phyloP scores from a whole-genome alignment of 2,329 filamentous ascomycete species.

The Akanthomyces uredinophilus region DNA sequence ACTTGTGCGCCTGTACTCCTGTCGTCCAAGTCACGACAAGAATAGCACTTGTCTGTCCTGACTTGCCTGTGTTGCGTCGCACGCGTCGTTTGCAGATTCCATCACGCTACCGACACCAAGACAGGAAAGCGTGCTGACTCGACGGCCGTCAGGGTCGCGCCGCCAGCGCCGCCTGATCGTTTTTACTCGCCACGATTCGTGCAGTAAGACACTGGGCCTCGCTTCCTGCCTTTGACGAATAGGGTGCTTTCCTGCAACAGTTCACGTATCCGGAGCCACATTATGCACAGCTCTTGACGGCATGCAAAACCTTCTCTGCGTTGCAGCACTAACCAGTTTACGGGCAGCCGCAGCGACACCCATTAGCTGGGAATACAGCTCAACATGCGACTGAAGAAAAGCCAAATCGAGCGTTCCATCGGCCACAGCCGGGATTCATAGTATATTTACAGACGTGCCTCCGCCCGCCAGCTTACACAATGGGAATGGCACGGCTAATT shows the following conservation, averaged over 20 bases:
- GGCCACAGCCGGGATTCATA: not conserved
- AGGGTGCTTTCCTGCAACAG: slow-evolving; percentile 5
- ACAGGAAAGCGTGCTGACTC: not conserved
- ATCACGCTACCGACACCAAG: not conserved
- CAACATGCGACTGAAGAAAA: not conserved
- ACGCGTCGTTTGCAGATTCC: not conserved
- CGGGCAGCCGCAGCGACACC: not conserved
- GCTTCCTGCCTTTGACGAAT: not conserved
- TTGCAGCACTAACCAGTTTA: not conserved
- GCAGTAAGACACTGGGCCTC: not conserved
- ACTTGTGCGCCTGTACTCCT: not conserved
- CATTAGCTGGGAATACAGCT: not conserved
- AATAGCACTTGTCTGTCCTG: slow-evolving; percentile 4
- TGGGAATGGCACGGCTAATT: not conserved
- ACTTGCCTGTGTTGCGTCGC: not conserved
- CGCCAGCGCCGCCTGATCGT: not conserved
- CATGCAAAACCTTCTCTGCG: not conserved
- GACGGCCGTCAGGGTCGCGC: not conserved
- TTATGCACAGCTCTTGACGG: not conserved
- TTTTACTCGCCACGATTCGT: not conserved
- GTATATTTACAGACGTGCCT: not conserved
- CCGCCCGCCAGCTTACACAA: not conserved
- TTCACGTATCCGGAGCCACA: slow-evolving; percentile 5
- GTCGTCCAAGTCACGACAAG: not conserved
- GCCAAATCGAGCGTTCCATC: not conserved